Evolutionary conservation across 148 eudicot genomes (phyloP).

Genomic region (Vaccinium vitisidaea): DNA sequence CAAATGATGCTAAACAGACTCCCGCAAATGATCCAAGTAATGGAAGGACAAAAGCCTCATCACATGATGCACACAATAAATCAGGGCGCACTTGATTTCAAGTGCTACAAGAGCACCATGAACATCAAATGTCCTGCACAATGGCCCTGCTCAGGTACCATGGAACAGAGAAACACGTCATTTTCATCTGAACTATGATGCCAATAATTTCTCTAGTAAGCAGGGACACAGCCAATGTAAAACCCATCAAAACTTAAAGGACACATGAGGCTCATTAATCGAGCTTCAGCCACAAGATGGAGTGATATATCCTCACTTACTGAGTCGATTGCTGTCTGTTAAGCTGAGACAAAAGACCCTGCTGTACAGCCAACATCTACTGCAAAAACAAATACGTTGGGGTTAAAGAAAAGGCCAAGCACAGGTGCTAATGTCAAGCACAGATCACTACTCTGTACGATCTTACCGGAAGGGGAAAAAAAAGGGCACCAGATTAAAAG

Average conservation of each 20-base stretch:
- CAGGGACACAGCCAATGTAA: background rate
- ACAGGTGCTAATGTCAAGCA: background rate
- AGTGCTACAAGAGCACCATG: background rate
- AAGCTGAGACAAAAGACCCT: conserved; percentile 56
- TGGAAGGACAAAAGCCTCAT: too few relatives aligned
- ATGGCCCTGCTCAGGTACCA: conserved; percentile 8
- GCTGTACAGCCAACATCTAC: conserved; percentile 77
- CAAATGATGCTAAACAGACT: too few relatives aligned
- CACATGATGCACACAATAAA: background rate
- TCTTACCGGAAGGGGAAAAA: background rate
- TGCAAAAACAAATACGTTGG: conserved; percentile 31
- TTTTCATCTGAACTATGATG: background rate
- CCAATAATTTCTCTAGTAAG: background rate
- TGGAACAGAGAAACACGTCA: background rate
- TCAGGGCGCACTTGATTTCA: background rate
- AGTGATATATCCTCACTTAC: conserved; percentile 41
- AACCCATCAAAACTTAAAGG: background rate
- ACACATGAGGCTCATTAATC: background rate
- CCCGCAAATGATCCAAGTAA: too few relatives aligned
- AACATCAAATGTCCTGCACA: conserved; percentile 5
- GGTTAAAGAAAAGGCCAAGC: background rate
- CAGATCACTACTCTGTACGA: background rate
- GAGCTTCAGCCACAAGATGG: background rate
- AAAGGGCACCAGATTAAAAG: background rate
- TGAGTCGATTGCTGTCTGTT: conserved; percentile 64